Conservation (phyloP, 495 filamentous ascomycete species). For the Podospora appendiculata region DNA sequence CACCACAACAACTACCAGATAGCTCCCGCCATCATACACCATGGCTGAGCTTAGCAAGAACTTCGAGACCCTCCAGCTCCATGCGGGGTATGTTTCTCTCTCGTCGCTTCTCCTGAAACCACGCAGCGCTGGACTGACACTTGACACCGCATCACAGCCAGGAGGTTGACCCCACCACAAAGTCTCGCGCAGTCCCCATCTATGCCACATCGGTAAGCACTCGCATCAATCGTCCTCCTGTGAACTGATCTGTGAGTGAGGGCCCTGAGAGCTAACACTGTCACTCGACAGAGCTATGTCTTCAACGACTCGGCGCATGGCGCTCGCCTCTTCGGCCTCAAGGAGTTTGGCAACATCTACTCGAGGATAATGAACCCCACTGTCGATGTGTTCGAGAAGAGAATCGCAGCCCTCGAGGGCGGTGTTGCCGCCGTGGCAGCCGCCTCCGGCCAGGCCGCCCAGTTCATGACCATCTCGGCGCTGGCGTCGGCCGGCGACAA, state of each 20-base stretch:
- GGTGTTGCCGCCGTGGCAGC: slow-evolving; percentile 86
- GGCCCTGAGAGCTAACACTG: not conserved
- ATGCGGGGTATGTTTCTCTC: slow-evolving; percentile 65
- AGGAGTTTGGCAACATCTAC: slow-evolving; percentile 99
- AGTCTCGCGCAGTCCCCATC: slow-evolving; percentile 89
- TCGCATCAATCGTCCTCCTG: not conserved
- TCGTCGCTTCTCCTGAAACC: not conserved
- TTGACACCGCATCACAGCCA: slow-evolving; percentile 47
- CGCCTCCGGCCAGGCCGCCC: slow-evolving; percentile 85
- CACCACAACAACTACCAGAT: not conserved
- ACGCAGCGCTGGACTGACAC: slow-evolving; percentile 6
- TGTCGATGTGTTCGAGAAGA: slow-evolving; percentile 96
- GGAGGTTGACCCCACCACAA: slow-evolving; percentile 75
- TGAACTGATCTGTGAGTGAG: not conserved
- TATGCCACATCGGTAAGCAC: slow-evolving; percentile 77
- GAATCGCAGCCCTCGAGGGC: slow-evolving; percentile 91
- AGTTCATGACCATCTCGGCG: slow-evolving; percentile 86
- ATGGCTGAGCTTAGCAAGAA: slow-evolving; percentile 37
- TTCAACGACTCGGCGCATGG: slow-evolving; percentile 98
- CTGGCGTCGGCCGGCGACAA: slow-evolving; percentile 86
- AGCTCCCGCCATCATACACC: not conserved
- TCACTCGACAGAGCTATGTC: slow-evolving; percentile 57
- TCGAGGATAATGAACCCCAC: slow-evolving; percentile 98
- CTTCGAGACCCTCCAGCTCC: slow-evolving; percentile 95
- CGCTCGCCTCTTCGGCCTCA: slow-evolving; percentile 91